phyloP scores from a whole-genome alignment of 2,329 filamentous ascomycete species.

The Capronia coronata region DNA sequence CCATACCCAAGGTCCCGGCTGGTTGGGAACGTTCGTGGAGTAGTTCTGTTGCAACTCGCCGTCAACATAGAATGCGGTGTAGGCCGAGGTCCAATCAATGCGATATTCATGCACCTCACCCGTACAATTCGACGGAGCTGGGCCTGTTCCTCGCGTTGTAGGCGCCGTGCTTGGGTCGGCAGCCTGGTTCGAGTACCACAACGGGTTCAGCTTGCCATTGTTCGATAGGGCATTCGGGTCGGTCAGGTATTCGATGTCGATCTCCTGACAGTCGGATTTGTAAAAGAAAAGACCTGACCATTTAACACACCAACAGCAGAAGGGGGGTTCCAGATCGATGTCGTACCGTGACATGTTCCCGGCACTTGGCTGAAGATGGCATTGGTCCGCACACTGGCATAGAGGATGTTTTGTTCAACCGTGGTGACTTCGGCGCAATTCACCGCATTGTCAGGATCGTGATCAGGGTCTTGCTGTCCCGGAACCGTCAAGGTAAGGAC shows the following conservation, averaged over 20 bases:
- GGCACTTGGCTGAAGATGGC: conserved; percentile 25
- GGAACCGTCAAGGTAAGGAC: conserved; percentile 23
- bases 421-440: conserved; percentile 24
- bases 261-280: conserved; percentile 24
- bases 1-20: conserved; percentile 25
- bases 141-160: conserved; percentile 15
- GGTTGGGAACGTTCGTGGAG: conserved; percentile 22
- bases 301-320: not conserved
- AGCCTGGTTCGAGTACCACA: conserved; percentile 26
- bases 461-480: conserved; percentile 15
- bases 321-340: not conserved
- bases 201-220: conserved; percentile 16
- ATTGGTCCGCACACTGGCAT: conserved; percentile 26
- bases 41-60: conserved; percentile 18
- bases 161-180: conserved; percentile 8
- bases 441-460: conserved; percentile 9
- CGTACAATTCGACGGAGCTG: conserved; percentile 20
- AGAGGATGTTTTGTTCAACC: conserved; percentile 19
- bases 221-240: conserved; percentile 25
- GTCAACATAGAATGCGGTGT: conserved; percentile 27
- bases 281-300: conserved; percentile 24
- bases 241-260: conserved; percentile 26
- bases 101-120: conserved; percentile 25
- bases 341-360: conserved; percentile 26
- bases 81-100: conserved; percentile 24